These are phyloP conservation scores for Wickerhamiella nectarea DNA, from an alignment of 805 yeast species.

Conservation along the genomic window DNA sequence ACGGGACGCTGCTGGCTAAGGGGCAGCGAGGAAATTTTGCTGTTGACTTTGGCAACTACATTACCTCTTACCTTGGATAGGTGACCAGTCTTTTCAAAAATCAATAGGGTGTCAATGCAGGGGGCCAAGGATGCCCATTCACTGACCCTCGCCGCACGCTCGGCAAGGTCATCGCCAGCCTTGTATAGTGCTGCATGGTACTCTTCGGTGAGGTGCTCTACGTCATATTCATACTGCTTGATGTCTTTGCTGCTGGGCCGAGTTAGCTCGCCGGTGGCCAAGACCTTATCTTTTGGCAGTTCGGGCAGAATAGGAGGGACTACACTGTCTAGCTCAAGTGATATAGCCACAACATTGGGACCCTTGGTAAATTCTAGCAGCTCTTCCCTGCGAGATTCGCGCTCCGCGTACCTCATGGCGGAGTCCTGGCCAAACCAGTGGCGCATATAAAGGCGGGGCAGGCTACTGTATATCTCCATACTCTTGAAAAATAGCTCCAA, in stretches of 20 bases:
- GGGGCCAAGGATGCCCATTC: constrained; percentile 8
- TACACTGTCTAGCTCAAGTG: not conserved
- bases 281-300: constrained; percentile 1
- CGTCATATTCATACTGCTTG: not conserved
- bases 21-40: not conserved
- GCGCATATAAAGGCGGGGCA: constrained; percentile 1
- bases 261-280: constrained; percentile 6
- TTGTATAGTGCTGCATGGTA: not conserved
- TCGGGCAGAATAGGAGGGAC: not conserved
- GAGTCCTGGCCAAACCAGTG: not conserved
- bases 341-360: constrained; percentile 3
- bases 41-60: not conserved
- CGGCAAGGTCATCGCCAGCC: not conserved
- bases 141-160: not conserved
- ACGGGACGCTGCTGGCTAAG: constrained; percentile 4
- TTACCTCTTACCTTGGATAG: not conserved
- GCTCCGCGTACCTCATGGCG: constrained; percentile 2
- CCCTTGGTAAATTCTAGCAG: not conserved
- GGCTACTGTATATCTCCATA: not conserved
- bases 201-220: not conserved
- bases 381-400: constrained; percentile 2
- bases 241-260: constrained; percentile 1
- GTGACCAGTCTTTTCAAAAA: constrained; percentile 3
- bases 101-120: constrained; percentile 1
- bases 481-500: not conserved